Evolutionary conservation across 352 stramenopile species (phyloP).

Genomic region (Phytopythium ostracodes): DNA sequence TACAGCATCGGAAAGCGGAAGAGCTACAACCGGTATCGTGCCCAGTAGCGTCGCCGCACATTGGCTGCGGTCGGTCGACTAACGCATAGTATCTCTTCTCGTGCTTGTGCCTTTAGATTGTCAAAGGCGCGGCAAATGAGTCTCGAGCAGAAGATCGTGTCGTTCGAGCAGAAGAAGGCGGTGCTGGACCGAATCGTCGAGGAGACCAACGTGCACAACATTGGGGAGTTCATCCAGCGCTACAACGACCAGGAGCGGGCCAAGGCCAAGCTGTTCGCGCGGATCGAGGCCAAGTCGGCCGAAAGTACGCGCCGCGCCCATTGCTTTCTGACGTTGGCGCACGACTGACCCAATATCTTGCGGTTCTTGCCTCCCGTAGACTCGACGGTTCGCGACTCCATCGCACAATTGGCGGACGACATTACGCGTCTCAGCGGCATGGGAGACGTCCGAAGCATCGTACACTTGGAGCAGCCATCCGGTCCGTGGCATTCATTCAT

Average conservation of each 20-base stretch:
- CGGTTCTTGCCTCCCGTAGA: constrained; percentile 20
- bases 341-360: neutral
- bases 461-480: constrained; percentile 36
- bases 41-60: constrained; percentile 6
- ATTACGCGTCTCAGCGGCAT: constrained; percentile 47
- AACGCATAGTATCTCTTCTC: neutral
- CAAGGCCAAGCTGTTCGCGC: constrained; percentile 45
- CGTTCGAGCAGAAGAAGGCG: constrained; percentile 69
- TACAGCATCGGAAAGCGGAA: constrained; percentile 34
- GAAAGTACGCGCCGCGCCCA: constrained; percentile 20
- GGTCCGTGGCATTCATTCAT: constrained; percentile 16
- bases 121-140: constrained; percentile 45
- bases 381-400: constrained; percentile 34
- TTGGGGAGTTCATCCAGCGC: constrained; percentile 60
- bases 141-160: constrained; percentile 60
- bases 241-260: constrained; percentile 56
- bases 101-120: constrained; percentile 9
- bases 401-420: constrained; percentile 47
- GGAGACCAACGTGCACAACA: constrained; percentile 40
- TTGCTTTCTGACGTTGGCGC: neutral
- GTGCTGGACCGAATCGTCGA: constrained; percentile 53
- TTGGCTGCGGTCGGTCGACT: neutral
- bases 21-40: constrained; percentile 18
- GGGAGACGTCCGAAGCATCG: constrained; percentile 31
- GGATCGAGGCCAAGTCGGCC: constrained; percentile 48